phyloP scores from a whole-genome alignment of 163 green algal genomes.

The Scenedesmus sp. region DNA sequence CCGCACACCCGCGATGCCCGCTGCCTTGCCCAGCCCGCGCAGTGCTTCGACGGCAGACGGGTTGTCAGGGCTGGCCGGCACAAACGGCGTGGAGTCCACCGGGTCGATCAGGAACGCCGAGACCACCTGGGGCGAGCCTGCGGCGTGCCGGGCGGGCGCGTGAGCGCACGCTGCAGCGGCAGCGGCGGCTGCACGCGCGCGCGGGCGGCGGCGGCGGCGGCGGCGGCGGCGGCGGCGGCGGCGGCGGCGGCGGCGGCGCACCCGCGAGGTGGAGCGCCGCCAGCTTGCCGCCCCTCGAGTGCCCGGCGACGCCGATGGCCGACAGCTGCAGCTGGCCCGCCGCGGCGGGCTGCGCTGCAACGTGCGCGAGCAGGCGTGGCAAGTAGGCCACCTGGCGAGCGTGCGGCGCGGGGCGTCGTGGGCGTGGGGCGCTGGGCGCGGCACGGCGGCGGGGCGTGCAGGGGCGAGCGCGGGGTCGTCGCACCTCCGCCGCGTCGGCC shows the following conservation, averaged over 20 bases:
- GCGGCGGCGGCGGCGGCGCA: not conserved
- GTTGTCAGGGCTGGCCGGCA: not conserved
- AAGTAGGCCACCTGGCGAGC: conserved; percentile 29
- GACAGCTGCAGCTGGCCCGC: not conserved
- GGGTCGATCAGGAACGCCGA: conserved; percentile 41
- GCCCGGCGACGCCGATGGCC: conserved; percentile 16
- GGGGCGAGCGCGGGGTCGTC: not conserved
- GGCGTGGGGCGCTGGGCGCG: too few species aligned
- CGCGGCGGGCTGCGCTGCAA: not conserved
- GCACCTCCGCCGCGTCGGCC: conserved; percentile 14
- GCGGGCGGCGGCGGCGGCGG: too few species aligned
- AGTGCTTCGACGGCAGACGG: conserved; percentile 34
- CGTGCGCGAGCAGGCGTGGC: conserved; percentile 12
- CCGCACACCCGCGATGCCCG: conserved; percentile 31
- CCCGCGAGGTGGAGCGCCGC: conserved; percentile 38
- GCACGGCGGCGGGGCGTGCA: too few species aligned
- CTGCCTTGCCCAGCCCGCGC: not conserved
- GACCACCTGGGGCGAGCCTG: not conserved
- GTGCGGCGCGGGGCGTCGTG: too few species aligned
- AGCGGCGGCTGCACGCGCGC: too few species aligned
- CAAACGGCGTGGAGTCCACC: conserved; percentile 17
- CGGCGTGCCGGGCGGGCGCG: not conserved
- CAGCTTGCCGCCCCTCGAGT: conserved; percentile 42
- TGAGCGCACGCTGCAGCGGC: not conserved
- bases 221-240: not conserved